Conservation (phyloP, 1,284 basidiomycete genomes). For the Trametes hirsuta region DNA sequence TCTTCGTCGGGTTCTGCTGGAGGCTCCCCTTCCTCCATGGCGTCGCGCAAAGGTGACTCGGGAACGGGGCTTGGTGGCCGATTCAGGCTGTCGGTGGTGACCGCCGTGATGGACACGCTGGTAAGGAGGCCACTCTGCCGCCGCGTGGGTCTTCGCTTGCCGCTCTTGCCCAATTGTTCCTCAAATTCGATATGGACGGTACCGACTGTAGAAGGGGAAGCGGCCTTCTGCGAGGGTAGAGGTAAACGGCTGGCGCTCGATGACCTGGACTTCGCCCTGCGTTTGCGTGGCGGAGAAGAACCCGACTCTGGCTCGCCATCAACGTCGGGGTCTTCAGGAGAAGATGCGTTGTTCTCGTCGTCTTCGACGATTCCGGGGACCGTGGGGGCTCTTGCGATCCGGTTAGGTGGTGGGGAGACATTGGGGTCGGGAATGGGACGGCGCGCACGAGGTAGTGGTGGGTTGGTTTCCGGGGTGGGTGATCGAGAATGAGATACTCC, state of each 20-base stretch:
- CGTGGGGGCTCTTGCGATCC: conserved; percentile 66
- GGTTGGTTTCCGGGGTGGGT: conserved; percentile 42
- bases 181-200: conserved; percentile 35
- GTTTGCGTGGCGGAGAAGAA: conserved; percentile 36
- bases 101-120: conserved; percentile 34
- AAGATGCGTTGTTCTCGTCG: conserved; percentile 51
- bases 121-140: conserved; percentile 70
- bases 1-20: conserved; percentile 36
- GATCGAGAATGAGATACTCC: conserved; percentile 42
- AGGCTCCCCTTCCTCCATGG: conserved; percentile 61
- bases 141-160: conserved; percentile 57
- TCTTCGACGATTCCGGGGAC: conserved; percentile 71
- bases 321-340: conserved; percentile 35
- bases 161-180: conserved; percentile 34
- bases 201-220: conserved; percentile 33
- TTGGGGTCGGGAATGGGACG: conserved; percentile 44
- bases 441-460: conserved; percentile 52
- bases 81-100: conserved; percentile 30
- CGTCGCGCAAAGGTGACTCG: conserved; percentile 62
- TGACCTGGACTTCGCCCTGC: conserved; percentile 34
- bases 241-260: conserved; percentile 44
- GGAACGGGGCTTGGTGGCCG: conserved; percentile 67
- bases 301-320: conserved; percentile 49
- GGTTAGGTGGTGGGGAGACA: conserved; percentile 52
- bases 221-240: conserved; percentile 45